Evolutionary conservation across 2,329 filamentous ascomycete species (phyloP), one percentile per base, ranked within the genome.

Genomic region (Fonsecaea pedrosoi): DNA sequence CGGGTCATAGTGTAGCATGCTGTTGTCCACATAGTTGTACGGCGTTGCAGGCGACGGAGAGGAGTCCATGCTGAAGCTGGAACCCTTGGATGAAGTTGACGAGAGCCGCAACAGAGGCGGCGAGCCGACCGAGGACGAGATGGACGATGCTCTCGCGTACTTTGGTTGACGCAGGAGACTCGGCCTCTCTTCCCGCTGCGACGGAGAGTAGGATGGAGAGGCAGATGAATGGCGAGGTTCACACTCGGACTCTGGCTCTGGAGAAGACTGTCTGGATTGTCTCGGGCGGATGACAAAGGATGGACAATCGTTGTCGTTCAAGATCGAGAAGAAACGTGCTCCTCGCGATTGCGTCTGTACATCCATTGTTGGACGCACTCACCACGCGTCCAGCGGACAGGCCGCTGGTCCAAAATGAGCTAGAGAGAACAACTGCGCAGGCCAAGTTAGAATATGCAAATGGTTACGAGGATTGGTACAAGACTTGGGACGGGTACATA

Each of bases 231-330:
- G 42, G 35, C 34, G 59, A 9, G 34, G 25, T 15, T 60, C 58
- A 60, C n/a, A n/a, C 45, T 37, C 45, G 3, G 45, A 57, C 12
- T 55, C 55, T 10, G 69, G 54, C 48, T 64, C 53, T 42, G 68
- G 69, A 63, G 69, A 69, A 62, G 71, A 65, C 40, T 66, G 54
- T 62, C 60, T 62, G 37, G 67, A 64, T 40, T 67, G 54, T 60
- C 66, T 60, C n/a, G 77, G 78, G 57, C 78, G 78, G 60, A 82
- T 77, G 40, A 78, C 77, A 73, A 82, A 82, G 32, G 80, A 80
- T 54, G 80, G 80, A 65, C 80, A 78, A 69, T 82, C 79, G 74
- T 82, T 80, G 73, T 82, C 81, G 74, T 82, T 82, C 66, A 82
- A 69, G 70, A 82, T 82, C 35, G 80, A 82, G 71, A 74, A 73